Evolutionary conservation across 108 stramenopile genomes (phyloP), one percentile per base, ranked within the genome.

Genomic region (Nannochloropsis oceanica): DNA sequence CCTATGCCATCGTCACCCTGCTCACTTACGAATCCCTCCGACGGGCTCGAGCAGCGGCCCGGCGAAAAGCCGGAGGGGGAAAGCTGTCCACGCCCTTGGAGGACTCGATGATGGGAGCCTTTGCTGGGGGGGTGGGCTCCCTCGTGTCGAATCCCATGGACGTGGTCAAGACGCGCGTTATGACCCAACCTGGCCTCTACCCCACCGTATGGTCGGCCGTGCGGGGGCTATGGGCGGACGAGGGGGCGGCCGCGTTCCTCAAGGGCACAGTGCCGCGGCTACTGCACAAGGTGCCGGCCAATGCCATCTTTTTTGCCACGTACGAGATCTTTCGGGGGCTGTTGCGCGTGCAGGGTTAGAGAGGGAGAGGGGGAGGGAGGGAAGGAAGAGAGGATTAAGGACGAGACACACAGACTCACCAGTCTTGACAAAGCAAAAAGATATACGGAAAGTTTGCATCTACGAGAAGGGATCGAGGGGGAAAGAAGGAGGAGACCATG

Each of bases 281-380:
- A 80, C 85, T 96, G 85, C 97, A 98, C 89, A 96, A 96, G 88
- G 93, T 98, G 26, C 97, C 97, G 11, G 97, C 96, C 27, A 98
- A 98, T 89, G 95, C 93, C 20, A 92, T 92, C 50, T 98, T 98
- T 89, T 98, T 98, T 88, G 92, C 95, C 14, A 94, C 94, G 83
- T 98, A 96, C 89, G 97, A 98, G 88, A 91, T 95, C 86, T 96
- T 98, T 86, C 91, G 95, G 79, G 85, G 87, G 43, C 82, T 94
- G 11, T 84, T 96, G 84, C 87, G 91, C 20, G 95, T 94, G 43
- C 84, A 93, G 13, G 92, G 92, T 79, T 85, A 90, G 11, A 10
- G 81, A 25, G 20, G 81, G 34, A 81, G 26, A 13, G 81, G 20
- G 26, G 25, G 81, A 25, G 59, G 1, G 59, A n/a, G 59, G 59